phyloP scores from a whole-genome alignment of 805 yeast genomes.

The Myxozyma vanderwaltii region DNA sequence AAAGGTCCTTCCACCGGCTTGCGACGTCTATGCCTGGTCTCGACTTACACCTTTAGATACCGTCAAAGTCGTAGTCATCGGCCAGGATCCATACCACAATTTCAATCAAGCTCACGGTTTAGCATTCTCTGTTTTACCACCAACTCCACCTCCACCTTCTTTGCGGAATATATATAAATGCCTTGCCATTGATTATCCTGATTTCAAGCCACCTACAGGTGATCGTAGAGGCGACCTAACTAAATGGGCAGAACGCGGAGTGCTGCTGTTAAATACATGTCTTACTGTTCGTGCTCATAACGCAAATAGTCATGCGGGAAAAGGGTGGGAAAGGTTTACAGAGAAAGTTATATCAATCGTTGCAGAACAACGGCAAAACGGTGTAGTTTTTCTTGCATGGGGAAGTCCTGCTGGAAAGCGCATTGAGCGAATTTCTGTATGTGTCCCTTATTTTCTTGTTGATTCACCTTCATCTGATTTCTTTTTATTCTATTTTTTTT shows the following conservation, averaged over 20 bases:
- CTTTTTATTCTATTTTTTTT: too few species aligned
- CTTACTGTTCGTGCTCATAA: constrained; percentile 90
- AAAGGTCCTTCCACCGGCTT: constrained; percentile 74
- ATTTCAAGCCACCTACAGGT: constrained; percentile 56
- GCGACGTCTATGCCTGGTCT: constrained; percentile 89
- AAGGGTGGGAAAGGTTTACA: constrained; percentile 93
- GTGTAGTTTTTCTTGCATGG: constrained; percentile 79
- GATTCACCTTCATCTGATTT: background rate
- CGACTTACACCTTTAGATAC: constrained; percentile 73
- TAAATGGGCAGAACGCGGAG: constrained; percentile 87
- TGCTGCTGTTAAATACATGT: constrained; percentile 80
- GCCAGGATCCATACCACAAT: constrained; percentile 97
- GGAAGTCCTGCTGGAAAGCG: constrained; percentile 73
- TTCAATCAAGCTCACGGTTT: constrained; percentile 92
- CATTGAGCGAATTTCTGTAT: constrained; percentile 46
- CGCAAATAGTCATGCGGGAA: constrained; percentile 87
- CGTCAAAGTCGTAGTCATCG: constrained; percentile 78
- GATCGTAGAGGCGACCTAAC: constrained; percentile 67
- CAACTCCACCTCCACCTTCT: constrained; percentile 86
- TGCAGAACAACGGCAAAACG: constrained; percentile 47
- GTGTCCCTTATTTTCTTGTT: background rate
- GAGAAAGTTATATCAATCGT: constrained; percentile 63
- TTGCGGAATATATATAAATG: constrained; percentile 84
- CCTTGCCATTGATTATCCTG: constrained; percentile 65
- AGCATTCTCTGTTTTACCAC: constrained; percentile 87